Percentiles rank a stretch among this genome's conserved stretches.
These are phyloP conservation scores for Aspergillus ibericus DNA, from an alignment of 2,329 filamentous ascomycete species.

Conservation along the genomic window DNA sequence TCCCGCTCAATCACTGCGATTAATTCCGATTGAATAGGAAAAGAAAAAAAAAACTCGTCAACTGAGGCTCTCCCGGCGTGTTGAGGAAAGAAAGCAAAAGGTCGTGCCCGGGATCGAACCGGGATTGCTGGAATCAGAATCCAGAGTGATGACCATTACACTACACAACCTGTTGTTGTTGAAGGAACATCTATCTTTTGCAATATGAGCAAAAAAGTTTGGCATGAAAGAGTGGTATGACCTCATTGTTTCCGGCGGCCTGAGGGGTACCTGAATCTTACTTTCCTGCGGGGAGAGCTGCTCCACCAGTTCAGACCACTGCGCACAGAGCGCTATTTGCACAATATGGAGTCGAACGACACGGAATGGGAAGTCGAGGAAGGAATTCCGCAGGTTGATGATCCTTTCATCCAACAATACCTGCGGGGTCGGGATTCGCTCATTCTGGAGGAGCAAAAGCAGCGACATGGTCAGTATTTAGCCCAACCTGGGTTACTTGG, in stretches of 20 bases:
- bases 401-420: conserved; percentile 82
- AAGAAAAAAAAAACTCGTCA: not conserved
- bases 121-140: not conserved
- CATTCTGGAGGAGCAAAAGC: conserved; percentile 76
- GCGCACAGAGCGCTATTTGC: not conserved
- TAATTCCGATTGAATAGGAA: not conserved
- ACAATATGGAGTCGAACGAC: not conserved
- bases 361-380: conserved; percentile 39
- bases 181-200: not conserved
- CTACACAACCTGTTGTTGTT: not conserved
- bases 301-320: not conserved
- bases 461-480: conserved; percentile 67
- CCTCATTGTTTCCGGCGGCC: not conserved
- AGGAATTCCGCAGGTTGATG: conserved; percentile 52
- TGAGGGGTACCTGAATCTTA: not conserved
- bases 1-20: too few relatives aligned
- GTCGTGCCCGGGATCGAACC: not conserved
- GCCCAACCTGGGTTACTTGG: conserved; percentile 2
- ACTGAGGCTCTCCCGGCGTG: too few relatives aligned
- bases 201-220: not conserved
- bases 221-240: not conserved
- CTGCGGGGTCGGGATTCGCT: conserved; percentile 72
- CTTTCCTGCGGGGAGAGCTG: not conserved
- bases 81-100: not conserved
- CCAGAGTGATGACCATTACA: not conserved